Percentiles rank a stretch among this genome's conserved stretches.
Conservation (phyloP, 345 rosid species). For the Eucalyptus microcorys region DNA sequence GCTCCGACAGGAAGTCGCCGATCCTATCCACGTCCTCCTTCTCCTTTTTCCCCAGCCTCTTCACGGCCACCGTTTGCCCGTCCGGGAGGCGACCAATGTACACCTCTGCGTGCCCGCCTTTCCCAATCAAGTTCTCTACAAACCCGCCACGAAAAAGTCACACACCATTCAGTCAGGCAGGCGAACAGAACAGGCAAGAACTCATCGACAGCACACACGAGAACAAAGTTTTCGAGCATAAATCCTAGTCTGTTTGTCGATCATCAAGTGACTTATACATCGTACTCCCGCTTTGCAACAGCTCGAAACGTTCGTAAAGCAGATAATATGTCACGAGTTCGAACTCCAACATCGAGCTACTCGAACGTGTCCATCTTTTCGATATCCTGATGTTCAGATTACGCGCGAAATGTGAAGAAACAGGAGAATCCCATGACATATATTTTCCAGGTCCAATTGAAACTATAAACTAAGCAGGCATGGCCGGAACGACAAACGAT, state of each 20-base stretch:
- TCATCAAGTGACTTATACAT: not conserved
- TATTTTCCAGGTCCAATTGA: not conserved
- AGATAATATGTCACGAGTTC: too few relatives aligned
- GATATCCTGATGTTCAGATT: not conserved
- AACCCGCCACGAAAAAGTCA: not conserved
- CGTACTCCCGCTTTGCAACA: too few relatives aligned
- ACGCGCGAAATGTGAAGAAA: not conserved
- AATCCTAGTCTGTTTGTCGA: rapidly evolving
- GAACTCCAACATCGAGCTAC: not conserved
- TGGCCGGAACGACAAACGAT: not conserved
- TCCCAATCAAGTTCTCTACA: slow-evolving; percentile 70
- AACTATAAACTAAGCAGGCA: not conserved
- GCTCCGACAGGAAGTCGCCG: slow-evolving; percentile 71
- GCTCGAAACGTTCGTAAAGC: too few relatives aligned
- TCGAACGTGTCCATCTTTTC: not conserved
- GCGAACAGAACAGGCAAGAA: not conserved
- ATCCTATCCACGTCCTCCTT: slow-evolving; percentile 40
- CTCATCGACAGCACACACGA: not conserved
- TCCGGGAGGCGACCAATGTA: slow-evolving; percentile 58
- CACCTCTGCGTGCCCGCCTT: slow-evolving; percentile 90
- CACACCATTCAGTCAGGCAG: not conserved
- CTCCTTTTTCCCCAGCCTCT: slow-evolving; percentile 46
- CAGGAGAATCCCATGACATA: not conserved
- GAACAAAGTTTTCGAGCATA: not conserved
- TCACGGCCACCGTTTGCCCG: slow-evolving; percentile 81